Base-by-base conservation (phyloP, 805 yeast species). In the Lipomyces yamadae region DNA sequence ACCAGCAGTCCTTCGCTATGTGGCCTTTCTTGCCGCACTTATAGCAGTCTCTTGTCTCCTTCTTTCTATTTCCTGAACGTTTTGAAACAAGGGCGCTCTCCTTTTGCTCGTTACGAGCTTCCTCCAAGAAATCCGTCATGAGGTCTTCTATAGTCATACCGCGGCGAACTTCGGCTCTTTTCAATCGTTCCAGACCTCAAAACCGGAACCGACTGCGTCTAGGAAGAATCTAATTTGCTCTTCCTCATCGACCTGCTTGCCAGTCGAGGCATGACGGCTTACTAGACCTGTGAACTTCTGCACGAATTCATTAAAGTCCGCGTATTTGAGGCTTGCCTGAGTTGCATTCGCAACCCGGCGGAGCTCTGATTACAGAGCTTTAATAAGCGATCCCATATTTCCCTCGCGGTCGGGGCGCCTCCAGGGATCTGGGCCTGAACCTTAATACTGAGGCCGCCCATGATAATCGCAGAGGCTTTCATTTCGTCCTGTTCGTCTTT, bases 21-120 rank as follows among this genome's bases (percentile, higher is more conserved):
- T 39, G 45, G 3, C 45, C 11, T 10, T 39, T 8, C 45, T 39
- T 39, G 13, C 45, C 45, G 13, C 45, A 39, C 13, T 39, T 39
- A n/a, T 11, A 39, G 15, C 15, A 39, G 3, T 5, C 13, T 5
- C 45, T 1, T 10, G 15, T 10, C 15, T 39, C 45, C 13, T 39
- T 39, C 45, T 39, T 39, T 84, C 4, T 8, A 13, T 2, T 4
- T 10, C 45, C 45, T 39, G 2, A 4, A 1, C n/a, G n/a, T 4
- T 11, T 11, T 11, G 15, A 10, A n/a, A n/a, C n/a, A n/a, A n/a
- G n/a, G n/a, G n/a, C n/a, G 32, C 2, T 10, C n/a, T 15, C 54
- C 2, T 29, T n/a, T 1, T n/a, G 11, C 18, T n/a, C n/a, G 11
- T 18, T 50, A 4, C 54, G 18, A 24, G 54, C 18, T 50, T 50